phyloP scores from a whole-genome alignment of 495 filamentous ascomycete genomes.

The Sabuloglossum arenarium region DNA sequence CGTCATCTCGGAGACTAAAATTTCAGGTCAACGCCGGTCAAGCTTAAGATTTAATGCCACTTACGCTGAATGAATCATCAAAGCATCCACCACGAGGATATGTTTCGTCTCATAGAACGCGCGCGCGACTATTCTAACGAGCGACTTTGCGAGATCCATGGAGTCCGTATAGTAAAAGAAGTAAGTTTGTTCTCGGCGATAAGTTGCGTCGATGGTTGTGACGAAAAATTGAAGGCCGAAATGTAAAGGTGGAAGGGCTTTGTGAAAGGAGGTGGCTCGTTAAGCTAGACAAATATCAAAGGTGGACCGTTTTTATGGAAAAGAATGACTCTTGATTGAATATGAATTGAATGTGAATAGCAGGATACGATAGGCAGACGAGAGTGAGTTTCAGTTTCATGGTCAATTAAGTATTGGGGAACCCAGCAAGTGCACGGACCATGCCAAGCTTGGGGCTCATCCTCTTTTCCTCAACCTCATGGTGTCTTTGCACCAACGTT shows the following conservation, averaged over 20 bases:
- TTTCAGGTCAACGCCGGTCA: background rate
- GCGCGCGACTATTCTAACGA: conserved; percentile 74
- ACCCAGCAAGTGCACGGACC: background rate
- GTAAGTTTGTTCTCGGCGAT: too few relatives aligned
- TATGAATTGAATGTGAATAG: too few relatives aligned
- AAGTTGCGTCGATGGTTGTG: too few relatives aligned
- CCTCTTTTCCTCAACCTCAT: background rate
- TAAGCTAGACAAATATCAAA: too few relatives aligned
- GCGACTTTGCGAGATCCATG: conserved; percentile 74
- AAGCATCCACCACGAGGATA: conserved; percentile 76
- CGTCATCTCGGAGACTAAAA: conserved; percentile 51
- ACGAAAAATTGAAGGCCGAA: too few relatives aligned
- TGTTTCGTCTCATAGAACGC: conserved; percentile 85
- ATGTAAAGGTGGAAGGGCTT: too few relatives aligned
- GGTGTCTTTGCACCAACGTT: background rate
- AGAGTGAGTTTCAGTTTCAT: background rate
- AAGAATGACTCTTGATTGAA: too few relatives aligned
- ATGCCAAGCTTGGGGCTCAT: background rate
- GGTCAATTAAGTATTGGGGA: background rate
- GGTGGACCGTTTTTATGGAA: too few relatives aligned
- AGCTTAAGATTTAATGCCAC: conserved; percentile 11
- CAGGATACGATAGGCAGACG: too few relatives aligned
- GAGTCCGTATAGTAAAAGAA: too few relatives aligned
- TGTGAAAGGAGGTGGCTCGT: too few relatives aligned
- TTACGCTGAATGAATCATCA: conserved; percentile 76